Conservation (phyloP, 2,329 filamentous ascomycete genomes). For the Exophiala sideris region DNA sequence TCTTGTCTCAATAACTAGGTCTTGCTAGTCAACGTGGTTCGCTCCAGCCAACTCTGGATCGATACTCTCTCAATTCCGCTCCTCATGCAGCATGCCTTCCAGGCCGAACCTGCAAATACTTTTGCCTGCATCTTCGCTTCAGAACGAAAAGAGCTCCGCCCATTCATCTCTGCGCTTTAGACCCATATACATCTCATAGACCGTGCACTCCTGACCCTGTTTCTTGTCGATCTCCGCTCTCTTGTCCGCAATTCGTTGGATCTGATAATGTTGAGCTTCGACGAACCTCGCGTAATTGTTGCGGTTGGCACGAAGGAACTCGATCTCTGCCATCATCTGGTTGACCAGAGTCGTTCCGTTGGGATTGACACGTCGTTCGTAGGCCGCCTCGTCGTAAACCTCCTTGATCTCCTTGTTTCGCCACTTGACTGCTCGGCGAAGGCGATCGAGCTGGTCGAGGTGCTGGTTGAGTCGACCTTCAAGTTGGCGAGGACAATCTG, state of each 20-base stretch:
- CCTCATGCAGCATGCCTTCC: too few relatives aligned
- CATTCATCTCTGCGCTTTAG: slow-evolving; percentile 19
- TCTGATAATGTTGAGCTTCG: slow-evolving; percentile 27
- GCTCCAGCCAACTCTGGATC: too few relatives aligned
- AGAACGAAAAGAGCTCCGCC: slow-evolving; percentile 20
- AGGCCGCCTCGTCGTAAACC: slow-evolving; percentile 4
- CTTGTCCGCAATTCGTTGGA: slow-evolving; percentile 27
- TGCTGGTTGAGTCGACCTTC: slow-evolving; percentile 29
- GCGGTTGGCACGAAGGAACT: slow-evolving; percentile 6
- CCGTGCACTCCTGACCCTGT: slow-evolving; percentile 18
- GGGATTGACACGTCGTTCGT: slow-evolving; percentile 4
- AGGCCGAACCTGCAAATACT: too few relatives aligned
- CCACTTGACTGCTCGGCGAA: slow-evolving; percentile 13
- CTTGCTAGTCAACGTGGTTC: too few relatives aligned
- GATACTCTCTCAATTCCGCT: too few relatives aligned
- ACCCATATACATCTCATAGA: slow-evolving; percentile 21
- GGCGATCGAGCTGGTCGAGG: slow-evolving; percentile 22
- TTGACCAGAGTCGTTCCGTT: slow-evolving; percentile 5
- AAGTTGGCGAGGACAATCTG: slow-evolving; percentile 7
- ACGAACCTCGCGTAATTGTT: slow-evolving; percentile 19
- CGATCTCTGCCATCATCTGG: slow-evolving; percentile 5
- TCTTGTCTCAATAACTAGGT: too few relatives aligned
- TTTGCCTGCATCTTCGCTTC: neutral
- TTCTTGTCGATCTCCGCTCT: slow-evolving; percentile 18
- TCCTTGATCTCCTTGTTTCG: slow-evolving; percentile 16